Conservation (phyloP, 495 filamentous ascomycete species). For the Aeminium ludgeri region DNA sequence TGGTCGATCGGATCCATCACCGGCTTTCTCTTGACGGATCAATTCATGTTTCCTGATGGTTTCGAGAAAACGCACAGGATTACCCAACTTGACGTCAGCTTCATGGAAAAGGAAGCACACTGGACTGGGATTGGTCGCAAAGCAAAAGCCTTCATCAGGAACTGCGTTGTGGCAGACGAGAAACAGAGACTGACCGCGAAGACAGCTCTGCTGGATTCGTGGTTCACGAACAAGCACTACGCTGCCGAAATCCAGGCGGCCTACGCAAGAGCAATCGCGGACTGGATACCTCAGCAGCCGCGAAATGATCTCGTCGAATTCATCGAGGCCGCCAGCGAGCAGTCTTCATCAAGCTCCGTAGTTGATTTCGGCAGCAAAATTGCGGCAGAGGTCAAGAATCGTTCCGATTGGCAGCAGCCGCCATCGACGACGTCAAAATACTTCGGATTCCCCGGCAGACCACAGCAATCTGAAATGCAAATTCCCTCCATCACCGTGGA, state of each 20-base stretch:
- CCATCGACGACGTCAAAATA: too few species aligned
- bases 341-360: too few species aligned
- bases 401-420: too few species aligned
- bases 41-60: conserved; percentile 23
- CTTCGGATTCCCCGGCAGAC: too few species aligned
- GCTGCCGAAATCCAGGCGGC: conserved; percentile 29
- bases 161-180: conserved; percentile 37
- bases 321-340: conserved; percentile 9
- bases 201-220: conserved; percentile 39
- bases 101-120: conserved; percentile 23
- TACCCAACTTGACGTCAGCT: conserved; percentile 24
- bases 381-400: too few species aligned
- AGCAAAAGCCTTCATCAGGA: conserved; percentile 37
- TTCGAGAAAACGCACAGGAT: too few species aligned
- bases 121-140: conserved; percentile 27
- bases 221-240: conserved; percentile 37
- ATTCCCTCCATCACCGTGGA: too few species aligned
- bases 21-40: conserved; percentile 33
- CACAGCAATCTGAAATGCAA: too few species aligned
- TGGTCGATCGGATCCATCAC: conserved; percentile 45
- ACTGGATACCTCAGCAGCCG: conserved; percentile 32
- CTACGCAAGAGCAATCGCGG: conserved; percentile 30
- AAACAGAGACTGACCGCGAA: conserved; percentile 34
- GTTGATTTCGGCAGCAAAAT: too few species aligned
- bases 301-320: conserved; percentile 17